Evolutionary conservation across 805 yeast species (phyloP), one percentile per base, ranked within the genome.

Genomic region (Metschnikowia peoriensis): DNA sequence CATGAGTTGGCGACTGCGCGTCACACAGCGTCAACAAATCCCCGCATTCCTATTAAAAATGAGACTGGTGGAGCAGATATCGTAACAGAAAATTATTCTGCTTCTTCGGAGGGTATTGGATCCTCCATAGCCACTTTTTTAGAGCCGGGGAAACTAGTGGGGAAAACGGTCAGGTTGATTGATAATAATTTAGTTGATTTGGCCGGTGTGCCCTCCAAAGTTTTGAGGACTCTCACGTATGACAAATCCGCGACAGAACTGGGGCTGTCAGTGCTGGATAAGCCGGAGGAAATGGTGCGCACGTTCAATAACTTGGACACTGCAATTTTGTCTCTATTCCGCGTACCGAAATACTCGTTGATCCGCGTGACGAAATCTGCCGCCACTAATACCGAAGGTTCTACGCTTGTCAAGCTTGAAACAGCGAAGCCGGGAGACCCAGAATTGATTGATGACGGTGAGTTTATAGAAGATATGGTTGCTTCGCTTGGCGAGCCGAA

Each of bases 351-450:
- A 11, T 81, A 72, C 61, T 69, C 83, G 1, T 58, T 81, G 28
- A 67, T 81, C 8, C 67, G 86, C 44, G 78, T 81, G 11, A 80
- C 85, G 1, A 66, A 85, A 52, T 80, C 84, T 0, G 81, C 84
- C 1, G 78, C 84, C 1, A 69, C 72, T 29, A 83, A 78, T 54
- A 66, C 64, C 41, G 81, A 80, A 11, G 84, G 84, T 4, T 75
- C 83, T 5, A 70, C 75, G n/a, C 67, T 81, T 2, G 65, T 81
- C 43, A 81, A 81, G 57, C 66, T 81, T 45, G 86, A 81, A 60
- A 77, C 84, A 1, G 81, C 83, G 0, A 72, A 69, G 56, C 83
- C 84, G 0, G 85, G 85, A 5, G 81, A 79, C 54, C 56, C 62
- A 9, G 73, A 71, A 55, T 62, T 81, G 46, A 73, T 80, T 51